These are phyloP conservation scores for Panicum miliaceum DNA, from an alignment of 176 grass and related monocot genomes.

Conservation along the genomic window DNA sequence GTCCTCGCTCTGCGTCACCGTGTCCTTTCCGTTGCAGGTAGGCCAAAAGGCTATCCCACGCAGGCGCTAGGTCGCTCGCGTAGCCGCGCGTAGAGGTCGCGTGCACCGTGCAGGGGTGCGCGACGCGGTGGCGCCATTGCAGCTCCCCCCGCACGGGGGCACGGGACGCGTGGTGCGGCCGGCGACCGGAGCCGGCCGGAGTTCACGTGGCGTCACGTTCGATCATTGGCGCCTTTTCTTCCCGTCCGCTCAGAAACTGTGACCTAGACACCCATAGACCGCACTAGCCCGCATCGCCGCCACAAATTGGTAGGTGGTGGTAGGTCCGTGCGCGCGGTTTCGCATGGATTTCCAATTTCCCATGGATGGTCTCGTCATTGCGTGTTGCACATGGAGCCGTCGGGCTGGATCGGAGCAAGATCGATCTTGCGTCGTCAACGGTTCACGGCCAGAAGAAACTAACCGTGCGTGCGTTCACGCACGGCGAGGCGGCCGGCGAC, in stretches of 20 bases:
- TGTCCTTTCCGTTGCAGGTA: constrained; percentile 23
- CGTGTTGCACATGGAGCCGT: background rate
- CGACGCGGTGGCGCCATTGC: constrained; percentile 8
- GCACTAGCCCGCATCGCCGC: background rate
- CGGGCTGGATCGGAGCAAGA: background rate
- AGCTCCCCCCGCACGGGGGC: background rate
- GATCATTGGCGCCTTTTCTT: background rate
- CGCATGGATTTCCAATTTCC: no score
- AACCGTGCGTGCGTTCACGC: constrained; percentile 15
- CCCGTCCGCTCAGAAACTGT: background rate
- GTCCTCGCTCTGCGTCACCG: background rate
- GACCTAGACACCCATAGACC: background rate
- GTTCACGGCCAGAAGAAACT: background rate
- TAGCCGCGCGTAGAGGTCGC: background rate
- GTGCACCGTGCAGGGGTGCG: background rate
- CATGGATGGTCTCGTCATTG: background rate
- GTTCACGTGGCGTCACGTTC: constrained; percentile 40
- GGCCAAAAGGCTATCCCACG: constrained; percentile 16
- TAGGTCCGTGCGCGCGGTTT: background rate
- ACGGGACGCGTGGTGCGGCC: constrained; percentile 36
- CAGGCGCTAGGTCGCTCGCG: background rate
- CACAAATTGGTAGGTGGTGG: background rate
- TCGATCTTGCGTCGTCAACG: background rate
- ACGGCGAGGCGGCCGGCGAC: background rate
- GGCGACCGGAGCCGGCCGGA: constrained; percentile 4